These are phyloP conservation scores for Talaromyces sp. DNA, from an alignment of 2,329 filamentous ascomycete genomes.

Conservation along the genomic window DNA sequence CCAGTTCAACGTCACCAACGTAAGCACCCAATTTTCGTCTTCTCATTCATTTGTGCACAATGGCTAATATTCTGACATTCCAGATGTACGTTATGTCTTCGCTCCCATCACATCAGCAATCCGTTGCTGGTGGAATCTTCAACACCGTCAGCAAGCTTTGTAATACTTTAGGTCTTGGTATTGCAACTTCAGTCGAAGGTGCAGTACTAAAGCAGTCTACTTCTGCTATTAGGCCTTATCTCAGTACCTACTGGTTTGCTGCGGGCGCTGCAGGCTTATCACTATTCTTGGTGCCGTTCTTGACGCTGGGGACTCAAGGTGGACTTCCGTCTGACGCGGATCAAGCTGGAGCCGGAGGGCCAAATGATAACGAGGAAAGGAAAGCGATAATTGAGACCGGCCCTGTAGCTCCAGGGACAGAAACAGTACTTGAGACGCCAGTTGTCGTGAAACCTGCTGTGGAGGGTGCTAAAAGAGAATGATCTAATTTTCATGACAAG, in stretches of 20 bases:
- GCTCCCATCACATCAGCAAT: constrained; percentile 64
- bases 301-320: constrained; percentile 34
- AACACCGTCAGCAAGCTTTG: constrained; percentile 67
- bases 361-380: constrained; percentile 1
- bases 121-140: constrained; percentile 68
- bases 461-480: neutral
- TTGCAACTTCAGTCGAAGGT: constrained; percentile 53
- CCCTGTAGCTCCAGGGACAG: neutral
- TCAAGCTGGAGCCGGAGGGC: neutral
- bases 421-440: neutral
- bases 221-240: constrained; percentile 29
- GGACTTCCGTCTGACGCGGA: constrained; percentile 3
- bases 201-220: constrained; percentile 18
- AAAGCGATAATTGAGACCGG: neutral
- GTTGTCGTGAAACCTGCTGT: neutral
- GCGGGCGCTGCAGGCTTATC: constrained; percentile 30
- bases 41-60: neutral
- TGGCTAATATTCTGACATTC: constrained; percentile 10
- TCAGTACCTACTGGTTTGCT: constrained; percentile 34
- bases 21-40: constrained; percentile 38
- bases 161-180: constrained; percentile 62
- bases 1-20: constrained; percentile 71
- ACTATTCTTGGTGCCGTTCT: constrained; percentile 32
- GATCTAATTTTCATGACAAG: too few species aligned
- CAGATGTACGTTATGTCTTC: constrained; percentile 71